A percentile compares a stretch with the other conserved stretches of the same genome.
phyloP scores from a whole-genome alignment of 1,284 basidiomycete genomes.

The Cryptococcus sp. region DNA sequence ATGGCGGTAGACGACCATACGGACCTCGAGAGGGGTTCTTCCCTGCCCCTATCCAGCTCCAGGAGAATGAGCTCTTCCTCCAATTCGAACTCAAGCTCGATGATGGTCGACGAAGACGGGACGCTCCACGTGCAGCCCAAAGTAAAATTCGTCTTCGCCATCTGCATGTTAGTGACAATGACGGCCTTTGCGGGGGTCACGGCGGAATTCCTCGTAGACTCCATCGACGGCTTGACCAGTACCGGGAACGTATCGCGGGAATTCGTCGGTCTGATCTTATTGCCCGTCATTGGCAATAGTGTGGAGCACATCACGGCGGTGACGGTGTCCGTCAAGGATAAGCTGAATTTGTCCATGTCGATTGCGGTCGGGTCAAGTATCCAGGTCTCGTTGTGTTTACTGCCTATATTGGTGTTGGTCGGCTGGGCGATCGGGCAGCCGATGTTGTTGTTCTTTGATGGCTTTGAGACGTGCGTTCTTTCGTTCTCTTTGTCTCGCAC shows the following conservation, averaged over 20 bases:
- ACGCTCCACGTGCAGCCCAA: slow-evolving; percentile 42
- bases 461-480: slow-evolving; percentile 47
- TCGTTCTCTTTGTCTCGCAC: no score
- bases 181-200: slow-evolving; percentile 61
- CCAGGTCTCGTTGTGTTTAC: slow-evolving; percentile 83
- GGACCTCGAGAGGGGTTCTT: no score
- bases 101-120: slow-evolving; percentile 16
- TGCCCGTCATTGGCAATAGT: slow-evolving; percentile 77
- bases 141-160: slow-evolving; percentile 56
- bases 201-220: slow-evolving; percentile 82
- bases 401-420: slow-evolving; percentile 66
- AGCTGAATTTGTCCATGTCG: slow-evolving; percentile 61
- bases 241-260: slow-evolving; percentile 59
- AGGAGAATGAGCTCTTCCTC: not conserved
- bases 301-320: slow-evolving; percentile 89
- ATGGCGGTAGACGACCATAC: no score
- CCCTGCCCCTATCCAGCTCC: no score
- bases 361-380: slow-evolving; percentile 88
- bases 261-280: slow-evolving; percentile 81
- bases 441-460: slow-evolving; percentile 54
- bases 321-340: slow-evolving; percentile 76
- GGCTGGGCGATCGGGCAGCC: slow-evolving; percentile 58
- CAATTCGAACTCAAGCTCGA: not conserved
- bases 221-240: slow-evolving; percentile 68
- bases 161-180: slow-evolving; percentile 39